A percentile compares a stretch with the other conserved stretches of the same genome.
These are phyloP conservation scores for Serendipita sp. DNA, from an alignment of 768 basidiomycete genomes.

Conservation along the genomic window DNA sequence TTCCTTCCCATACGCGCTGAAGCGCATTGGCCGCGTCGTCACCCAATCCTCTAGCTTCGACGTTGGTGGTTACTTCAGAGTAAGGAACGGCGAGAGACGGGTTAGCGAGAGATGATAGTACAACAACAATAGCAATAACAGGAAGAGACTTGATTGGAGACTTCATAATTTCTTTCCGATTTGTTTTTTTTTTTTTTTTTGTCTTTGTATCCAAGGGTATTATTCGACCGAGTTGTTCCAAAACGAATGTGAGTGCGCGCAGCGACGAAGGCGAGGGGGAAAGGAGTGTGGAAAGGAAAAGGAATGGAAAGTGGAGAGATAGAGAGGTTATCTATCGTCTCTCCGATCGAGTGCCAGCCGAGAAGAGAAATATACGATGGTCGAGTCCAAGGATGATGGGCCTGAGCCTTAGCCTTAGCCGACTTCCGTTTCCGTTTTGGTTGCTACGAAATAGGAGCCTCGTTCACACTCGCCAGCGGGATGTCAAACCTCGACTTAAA, in stretches of 20 bases:
- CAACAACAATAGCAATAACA: background rate
- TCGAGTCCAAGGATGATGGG: background rate
- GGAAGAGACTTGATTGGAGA: background rate
- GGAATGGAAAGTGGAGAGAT: background rate
- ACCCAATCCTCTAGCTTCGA: background rate
- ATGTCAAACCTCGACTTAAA: no score
- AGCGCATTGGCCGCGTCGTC: background rate
- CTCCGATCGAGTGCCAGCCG: background rate
- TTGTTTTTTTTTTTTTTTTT: background rate
- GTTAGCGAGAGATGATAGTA: background rate
- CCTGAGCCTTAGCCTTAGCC: no score
- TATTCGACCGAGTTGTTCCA: background rate
- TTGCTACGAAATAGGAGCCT: no score
- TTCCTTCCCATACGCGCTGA: slow-evolving; percentile 1
- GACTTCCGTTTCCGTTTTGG: no score
- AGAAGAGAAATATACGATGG: background rate
- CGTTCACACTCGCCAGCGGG: no score
- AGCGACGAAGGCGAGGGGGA: background rate
- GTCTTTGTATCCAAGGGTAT: background rate
- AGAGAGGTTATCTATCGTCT: background rate
- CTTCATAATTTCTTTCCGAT: background rate
- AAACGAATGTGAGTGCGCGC: slow-evolving; percentile 6
- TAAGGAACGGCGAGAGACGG: background rate
- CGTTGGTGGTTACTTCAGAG: background rate
- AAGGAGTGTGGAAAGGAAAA: background rate